phyloP scores from a whole-genome alignment of 768 basidiomycete species.

The Amanita subjunquillea region DNA sequence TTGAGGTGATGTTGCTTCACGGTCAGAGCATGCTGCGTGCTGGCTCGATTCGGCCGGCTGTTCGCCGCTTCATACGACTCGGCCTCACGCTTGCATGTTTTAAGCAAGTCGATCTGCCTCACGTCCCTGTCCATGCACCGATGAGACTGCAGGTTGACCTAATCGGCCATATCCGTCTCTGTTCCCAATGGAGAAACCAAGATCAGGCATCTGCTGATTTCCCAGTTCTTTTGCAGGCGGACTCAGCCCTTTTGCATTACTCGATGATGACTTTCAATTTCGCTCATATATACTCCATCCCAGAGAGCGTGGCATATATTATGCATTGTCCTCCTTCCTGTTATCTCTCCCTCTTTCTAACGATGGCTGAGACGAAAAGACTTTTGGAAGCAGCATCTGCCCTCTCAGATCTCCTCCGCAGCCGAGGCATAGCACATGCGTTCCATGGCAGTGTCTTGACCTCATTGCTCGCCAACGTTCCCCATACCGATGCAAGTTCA shows the following conservation, averaged over 20 bases:
- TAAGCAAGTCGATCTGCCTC: conserved; percentile 3
- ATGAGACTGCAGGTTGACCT: conserved; percentile 17
- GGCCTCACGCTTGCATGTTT: neutral
- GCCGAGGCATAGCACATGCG: conserved; percentile 59
- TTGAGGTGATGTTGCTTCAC: neutral
- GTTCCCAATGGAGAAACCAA: conserved; percentile 24
- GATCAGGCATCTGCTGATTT: conserved; percentile 36
- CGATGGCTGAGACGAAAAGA: conserved; percentile 64
- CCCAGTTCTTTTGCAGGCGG: conserved; percentile 31
- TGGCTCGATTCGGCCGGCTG: neutral
- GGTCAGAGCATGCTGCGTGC: neutral
- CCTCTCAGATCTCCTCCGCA: conserved; percentile 55
- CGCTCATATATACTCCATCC: conserved; percentile 25
- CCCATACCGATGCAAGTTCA: conserved; percentile 53
- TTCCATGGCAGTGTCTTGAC: conserved; percentile 71
- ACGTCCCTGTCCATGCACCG: neutral
- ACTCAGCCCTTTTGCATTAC: conserved; percentile 37
- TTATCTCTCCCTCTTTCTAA: conserved; percentile 17
- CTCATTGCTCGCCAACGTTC: conserved; percentile 55
- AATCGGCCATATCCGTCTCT: conserved; percentile 40
- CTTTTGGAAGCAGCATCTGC: conserved; percentile 70
- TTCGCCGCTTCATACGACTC: neutral
- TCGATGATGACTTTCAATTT: conserved; percentile 26
- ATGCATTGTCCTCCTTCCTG: conserved; percentile 36
- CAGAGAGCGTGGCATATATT: conserved; percentile 33